A percentile compares a stretch with the other conserved stretches of the same genome.
Conservation (phyloP, 2,329 filamentous ascomycete genomes). For the Aspergillus sp. region DNA sequence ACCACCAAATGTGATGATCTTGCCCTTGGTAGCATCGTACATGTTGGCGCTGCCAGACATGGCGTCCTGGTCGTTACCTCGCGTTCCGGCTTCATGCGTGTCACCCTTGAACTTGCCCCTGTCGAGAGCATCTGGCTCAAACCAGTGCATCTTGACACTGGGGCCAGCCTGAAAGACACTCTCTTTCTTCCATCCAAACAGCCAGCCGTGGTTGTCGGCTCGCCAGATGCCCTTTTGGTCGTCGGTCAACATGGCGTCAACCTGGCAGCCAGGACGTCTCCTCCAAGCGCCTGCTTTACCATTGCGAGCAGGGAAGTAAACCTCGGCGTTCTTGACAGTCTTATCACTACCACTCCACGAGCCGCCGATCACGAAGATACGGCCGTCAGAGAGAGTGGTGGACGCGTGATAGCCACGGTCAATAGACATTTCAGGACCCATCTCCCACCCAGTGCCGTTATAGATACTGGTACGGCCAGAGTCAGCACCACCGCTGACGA, state of each 20-base stretch:
- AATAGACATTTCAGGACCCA: conserved; percentile 41
- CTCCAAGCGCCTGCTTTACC: too few species aligned
- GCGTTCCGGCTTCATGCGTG: not conserved
- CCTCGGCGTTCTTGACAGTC: conserved; percentile 51
- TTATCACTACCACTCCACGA: conserved; percentile 49
- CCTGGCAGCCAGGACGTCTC: conserved; percentile 28
- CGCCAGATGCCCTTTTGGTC: not conserved
- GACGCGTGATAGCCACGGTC: conserved; percentile 52
- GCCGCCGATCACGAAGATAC: conserved; percentile 56
- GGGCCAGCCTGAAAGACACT: conserved; percentile 2
- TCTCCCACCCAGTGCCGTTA: conserved; percentile 36
- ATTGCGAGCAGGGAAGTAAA: conserved; percentile 39
- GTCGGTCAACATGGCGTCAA: conserved; percentile 26
- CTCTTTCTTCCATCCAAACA: conserved; percentile 11
- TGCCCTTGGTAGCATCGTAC: conserved; percentile 3
- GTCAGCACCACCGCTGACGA: conserved; percentile 53
- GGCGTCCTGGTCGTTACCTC: not conserved
- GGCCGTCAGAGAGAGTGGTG: conserved; percentile 48
- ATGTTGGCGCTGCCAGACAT: conserved; percentile 11
- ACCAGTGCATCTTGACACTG: not conserved
- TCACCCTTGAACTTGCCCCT: not conserved
- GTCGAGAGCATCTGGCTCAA: not conserved
- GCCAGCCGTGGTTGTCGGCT: conserved; percentile 10
- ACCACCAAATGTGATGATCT: conserved; percentile 8
- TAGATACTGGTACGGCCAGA: conserved; percentile 48